Evolutionary conservation across 1,284 basidiomycete species (phyloP), one percentile per base, ranked within the genome.

Genomic region (Leccinum solheimii): DNA sequence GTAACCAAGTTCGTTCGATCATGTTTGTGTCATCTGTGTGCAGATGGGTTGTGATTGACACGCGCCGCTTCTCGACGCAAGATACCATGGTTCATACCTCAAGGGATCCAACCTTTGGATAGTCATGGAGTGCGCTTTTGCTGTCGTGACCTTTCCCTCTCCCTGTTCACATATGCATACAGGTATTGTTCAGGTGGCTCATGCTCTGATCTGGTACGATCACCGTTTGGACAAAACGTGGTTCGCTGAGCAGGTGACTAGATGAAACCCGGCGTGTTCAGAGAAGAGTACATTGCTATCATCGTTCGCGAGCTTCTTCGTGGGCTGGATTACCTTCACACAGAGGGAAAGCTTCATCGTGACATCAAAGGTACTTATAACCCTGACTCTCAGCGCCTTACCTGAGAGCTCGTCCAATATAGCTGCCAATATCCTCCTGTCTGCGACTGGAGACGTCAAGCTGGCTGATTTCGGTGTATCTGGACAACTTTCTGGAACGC

Each of bases 381-480:
- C 16, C 34, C n/a, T 23, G 26, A 26, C 16, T 13, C 53, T 7
- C 4, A 59, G 14, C 16, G 32, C 13, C 21, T 43, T 7, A 50
- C 55, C 60, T 58, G 63, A 64, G 26, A 55, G 52, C 43, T 52
- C 49, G 40, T 23, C 38, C 48, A 38, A 36, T 64, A 4, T 68
- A 95, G 94, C 95, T 62, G 96, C 96, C 59, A 98, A 98, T 75
- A 96, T 98, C 66, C 82, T 99, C 13, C 83, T 99, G 49, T 96
- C 94, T 53, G 90, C 95, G 3, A 88, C 88, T 51, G 97, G 97
- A n/a, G 95, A 98, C 68, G 95, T 99, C 72, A 99, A 99, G 76
- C 83, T 99, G 30, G 97, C 97, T 60, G 97, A 99, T 75, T 99
- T 99, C 74, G 97, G 97, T 72, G 97, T 99, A 3, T 97, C 95